Evolutionary conservation across 2,329 filamentous ascomycete species (phyloP).

Genomic region (Cyphellophora europaea): DNA sequence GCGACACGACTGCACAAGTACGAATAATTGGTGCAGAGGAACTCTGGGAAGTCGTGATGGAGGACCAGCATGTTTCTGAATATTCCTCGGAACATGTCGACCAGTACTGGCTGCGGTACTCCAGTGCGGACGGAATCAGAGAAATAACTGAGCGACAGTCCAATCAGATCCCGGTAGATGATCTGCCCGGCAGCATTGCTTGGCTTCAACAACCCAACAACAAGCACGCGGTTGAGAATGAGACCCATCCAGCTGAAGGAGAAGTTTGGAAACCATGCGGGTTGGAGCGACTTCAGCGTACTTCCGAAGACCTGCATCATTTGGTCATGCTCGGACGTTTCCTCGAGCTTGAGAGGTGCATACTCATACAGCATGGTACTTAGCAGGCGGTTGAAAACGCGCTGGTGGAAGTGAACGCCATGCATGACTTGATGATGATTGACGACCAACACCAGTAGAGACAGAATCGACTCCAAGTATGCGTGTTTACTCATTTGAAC

Average conservation of each 20-base stretch:
- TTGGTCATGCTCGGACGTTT: slow-evolving; percentile 54
- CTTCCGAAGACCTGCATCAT: slow-evolving; percentile 64
- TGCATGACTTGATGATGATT: slow-evolving; percentile 77
- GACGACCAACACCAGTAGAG: slow-evolving; percentile 69
- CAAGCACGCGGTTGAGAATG: slow-evolving; percentile 73
- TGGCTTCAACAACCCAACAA: slow-evolving; percentile 65
- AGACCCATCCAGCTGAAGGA: slow-evolving; percentile 76
- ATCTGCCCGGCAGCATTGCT: slow-evolving; percentile 65
- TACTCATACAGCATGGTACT: slow-evolving; percentile 74
- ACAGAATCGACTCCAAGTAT: slow-evolving; percentile 69
- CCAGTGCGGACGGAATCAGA: slow-evolving; percentile 70
- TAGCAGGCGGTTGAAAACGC: slow-evolving; percentile 84
- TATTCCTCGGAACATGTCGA: slow-evolving; percentile 75
- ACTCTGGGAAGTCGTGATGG: slow-evolving; percentile 92
- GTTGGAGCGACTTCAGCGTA: slow-evolving; percentile 64
- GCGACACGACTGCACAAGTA: slow-evolving; percentile 74
- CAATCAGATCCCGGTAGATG: slow-evolving; percentile 63
- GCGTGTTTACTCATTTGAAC: slow-evolving; percentile 54
- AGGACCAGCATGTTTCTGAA: slow-evolving; percentile 75
- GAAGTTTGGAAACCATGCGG: slow-evolving; percentile 70
- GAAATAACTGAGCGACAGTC: slow-evolving; percentile 62
- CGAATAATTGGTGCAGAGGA: slow-evolving; percentile 78
- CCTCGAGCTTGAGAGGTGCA: slow-evolving; percentile 47
- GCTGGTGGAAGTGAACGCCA: slow-evolving; percentile 73
- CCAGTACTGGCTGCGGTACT: slow-evolving; percentile 59